Base-by-base conservation (phyloP, 768 basidiomycete genomes). In the Lactarius deliciosus region DNA sequence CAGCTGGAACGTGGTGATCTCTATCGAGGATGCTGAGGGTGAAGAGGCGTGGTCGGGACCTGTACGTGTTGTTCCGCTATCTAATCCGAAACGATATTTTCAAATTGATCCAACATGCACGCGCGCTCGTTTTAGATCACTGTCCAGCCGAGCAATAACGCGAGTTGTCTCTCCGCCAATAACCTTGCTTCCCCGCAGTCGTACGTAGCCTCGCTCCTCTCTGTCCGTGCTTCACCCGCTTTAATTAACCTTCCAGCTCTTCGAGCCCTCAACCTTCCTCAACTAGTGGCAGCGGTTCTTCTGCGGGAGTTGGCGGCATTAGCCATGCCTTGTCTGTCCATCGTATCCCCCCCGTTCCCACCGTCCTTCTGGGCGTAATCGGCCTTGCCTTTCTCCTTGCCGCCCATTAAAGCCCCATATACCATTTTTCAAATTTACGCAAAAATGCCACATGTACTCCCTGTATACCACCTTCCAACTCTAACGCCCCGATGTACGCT, bases 11-110 rank as follows among this genome's bases (percentile, higher is more conserved):
- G 78, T 88, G 45, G 74, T 79, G 68, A 68, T 91, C 38, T 87
- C 82, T 18, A 68, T 90, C 20, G 74, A 82, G 66, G 89, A 91
- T 72, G 71, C 76, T 2, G 62, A 71, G 40, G 83, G 78, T 34
- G 73, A 86, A 3, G 89, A 91, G 71, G 89, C 83, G 3, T 93
- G 91, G 91, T 59, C 58, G 2, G 38, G 30, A 36, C 11, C 45
- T 18, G 60, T 34, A 30, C 53, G 43, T 38, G 36, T 45, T 34
- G 7, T 11, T 18, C 22, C 36, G 3, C 20, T 15, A 50, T 53
- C 50, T 53, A 15, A 53, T 53, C 50, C 22, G 18, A 11, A 40
- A 10, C n/a, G 13, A 15, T 22, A 16, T 55, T 53, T 57, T 16
- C n/a, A 22, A 25, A 22, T 41, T 18, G 22, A 15, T 25, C 25